Base-by-base conservation (phyloP, 1,284 basidiomycete species). In the Ganoderma lucidum region DNA sequence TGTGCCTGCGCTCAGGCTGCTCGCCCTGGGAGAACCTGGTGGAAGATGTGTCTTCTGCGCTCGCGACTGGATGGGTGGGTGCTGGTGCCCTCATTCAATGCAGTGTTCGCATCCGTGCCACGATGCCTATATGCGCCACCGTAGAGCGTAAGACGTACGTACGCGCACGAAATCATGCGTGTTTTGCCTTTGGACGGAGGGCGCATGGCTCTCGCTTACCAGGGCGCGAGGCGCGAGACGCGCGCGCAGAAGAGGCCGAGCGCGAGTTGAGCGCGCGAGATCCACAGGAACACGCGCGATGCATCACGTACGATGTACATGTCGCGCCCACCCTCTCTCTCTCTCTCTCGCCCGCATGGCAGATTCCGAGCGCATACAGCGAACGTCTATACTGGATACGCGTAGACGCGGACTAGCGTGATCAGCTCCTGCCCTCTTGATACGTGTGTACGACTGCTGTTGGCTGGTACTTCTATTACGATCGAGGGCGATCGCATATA, bases 401-500 rank as follows among this genome's bases (percentile, higher is more conserved):
- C 23, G 48, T 28, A 48, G 45, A 10, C n/a, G 45, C n/a, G 45
- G 8, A 9, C 45, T 48, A n/a, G 4, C 9, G 45, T 23, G 45
- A n/a, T 48, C 19, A 0, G n/a, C 19, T 19, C 28, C 6, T 32
- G 28, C 53, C 5, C 30, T 32, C 53, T 9, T 32, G 28, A 28
- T 28, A 23, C n/a, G 53, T 55, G 53, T 17, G 53, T n/a, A 55
- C 0, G 14, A 15, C 10, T 15, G 28, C 12, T 1, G 28, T 53
- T 19, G 15, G 2, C 14, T 35, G 48, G 10, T 28, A 51, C 48
- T 51, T 56, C 30, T 32, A 56, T 35, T 35, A 56, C 30, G 55
- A 56, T 56, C 55, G 55, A n/a, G 55, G 55, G 15, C 55, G 55
- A 56, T 56, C 55, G 55, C 55, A 23, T n/a, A 17, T 3, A 44